Percentiles rank a stretch among this genome's conserved stretches.
These are phyloP conservation scores for Suhomyces guaymorum DNA, from an alignment of 1,139 yeast genomes.

Conservation along the genomic window DNA sequence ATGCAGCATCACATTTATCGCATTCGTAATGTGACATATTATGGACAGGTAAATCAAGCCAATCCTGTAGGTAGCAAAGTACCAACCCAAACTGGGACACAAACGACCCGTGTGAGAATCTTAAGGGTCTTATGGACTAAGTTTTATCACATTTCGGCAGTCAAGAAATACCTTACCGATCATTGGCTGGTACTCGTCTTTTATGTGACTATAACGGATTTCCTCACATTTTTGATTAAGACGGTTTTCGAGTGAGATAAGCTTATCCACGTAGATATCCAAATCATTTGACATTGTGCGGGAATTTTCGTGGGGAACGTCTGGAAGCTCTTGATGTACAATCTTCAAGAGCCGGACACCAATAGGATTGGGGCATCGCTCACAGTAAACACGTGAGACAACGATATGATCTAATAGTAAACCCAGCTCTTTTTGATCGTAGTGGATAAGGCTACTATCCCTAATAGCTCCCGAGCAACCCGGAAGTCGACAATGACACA, in stretches of 20 bases:
- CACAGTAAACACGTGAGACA: constrained; percentile 15
- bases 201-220: neutral
- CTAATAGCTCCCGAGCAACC: constrained; percentile 2
- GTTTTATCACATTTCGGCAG: neutral
- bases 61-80: too few species aligned
- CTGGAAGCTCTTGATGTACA: constrained; percentile 7
- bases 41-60: too few species aligned
- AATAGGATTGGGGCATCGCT: constrained; percentile 17
- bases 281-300: constrained; percentile 7
- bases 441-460: neutral
- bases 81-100: too few species aligned
- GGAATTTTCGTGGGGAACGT: constrained; percentile 1
- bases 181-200: neutral
- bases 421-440: constrained; percentile 6
- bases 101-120: too few species aligned
- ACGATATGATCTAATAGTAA: constrained; percentile 9
- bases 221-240: constrained; percentile 9
- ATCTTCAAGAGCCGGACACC: constrained; percentile 19
- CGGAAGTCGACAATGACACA: constrained; percentile 16
- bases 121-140: too few species aligned
- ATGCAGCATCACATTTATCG: too few species aligned
- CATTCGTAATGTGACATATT: too few species aligned
- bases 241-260: constrained; percentile 16
- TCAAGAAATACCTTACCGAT: constrained; percentile 7
- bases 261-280: constrained; percentile 13